Percentiles rank a stretch among this genome's conserved stretches.
These are phyloP conservation scores for Myxozyma melibiosi DNA, from an alignment of 805 yeast species.

Conservation along the genomic window DNA sequence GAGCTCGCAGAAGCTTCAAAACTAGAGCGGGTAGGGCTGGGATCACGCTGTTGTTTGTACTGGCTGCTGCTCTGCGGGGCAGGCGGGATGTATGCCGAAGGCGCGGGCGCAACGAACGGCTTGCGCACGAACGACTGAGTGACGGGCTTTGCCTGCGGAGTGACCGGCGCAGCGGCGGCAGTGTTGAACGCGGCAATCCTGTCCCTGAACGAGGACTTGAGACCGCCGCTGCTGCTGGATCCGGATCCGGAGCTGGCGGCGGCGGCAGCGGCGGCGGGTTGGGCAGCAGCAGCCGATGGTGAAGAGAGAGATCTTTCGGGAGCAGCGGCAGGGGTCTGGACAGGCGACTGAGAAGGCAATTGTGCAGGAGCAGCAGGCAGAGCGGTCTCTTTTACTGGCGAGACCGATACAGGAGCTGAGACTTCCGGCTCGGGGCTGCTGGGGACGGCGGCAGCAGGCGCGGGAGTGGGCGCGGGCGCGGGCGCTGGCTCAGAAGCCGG, in stretches of 20 bases:
- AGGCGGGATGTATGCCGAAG: slow-evolving; percentile 44
- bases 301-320: too few species aligned
- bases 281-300: not conserved
- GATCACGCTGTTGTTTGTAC: not conserved
- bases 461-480: not conserved
- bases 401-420: not conserved
- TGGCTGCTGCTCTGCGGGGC: slow-evolving; percentile 18
- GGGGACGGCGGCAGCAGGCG: not conserved
- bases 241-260: too few species aligned
- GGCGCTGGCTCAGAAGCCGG: slow-evolving; percentile 1
- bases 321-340: not conserved
- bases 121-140: slow-evolving; percentile 56
- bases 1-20: slow-evolving; percentile 1
- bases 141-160: slow-evolving; percentile 45
- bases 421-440: not conserved
- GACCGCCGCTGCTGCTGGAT: too few species aligned
- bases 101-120: slow-evolving; percentile 58
- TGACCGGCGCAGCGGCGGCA: slow-evolving; percentile 45
- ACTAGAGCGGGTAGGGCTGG: slow-evolving; percentile 12
- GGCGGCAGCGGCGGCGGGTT: not conserved
- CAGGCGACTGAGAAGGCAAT: slow-evolving; percentile 1
- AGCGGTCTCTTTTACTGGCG: not conserved
- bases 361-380: not conserved
- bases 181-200: slow-evolving; percentile 56
- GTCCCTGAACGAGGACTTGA: slow-evolving; percentile 45